Base-by-base conservation (phyloP, 495 filamentous ascomycete species). In the Clohesyomyces aquaticus region DNA sequence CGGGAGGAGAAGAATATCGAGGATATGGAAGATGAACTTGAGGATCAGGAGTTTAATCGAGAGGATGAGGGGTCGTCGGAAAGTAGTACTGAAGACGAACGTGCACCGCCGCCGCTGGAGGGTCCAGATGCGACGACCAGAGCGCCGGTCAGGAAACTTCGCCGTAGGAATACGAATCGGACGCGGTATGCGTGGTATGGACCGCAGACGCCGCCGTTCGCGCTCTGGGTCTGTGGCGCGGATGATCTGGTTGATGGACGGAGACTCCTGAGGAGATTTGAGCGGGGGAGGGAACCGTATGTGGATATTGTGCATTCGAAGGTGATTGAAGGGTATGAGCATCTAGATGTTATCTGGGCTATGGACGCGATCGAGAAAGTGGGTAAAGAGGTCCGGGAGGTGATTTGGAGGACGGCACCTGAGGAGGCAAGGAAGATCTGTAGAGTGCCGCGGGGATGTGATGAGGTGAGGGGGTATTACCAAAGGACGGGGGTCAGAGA, bases 281-380 rank as follows among this genome's bases (percentile, higher is more conserved):
- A 89, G 65, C 81, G 84, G 23, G 90, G 91, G 0, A 77, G 88
- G 21, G 93, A 98, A 72, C 93, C 94, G 28, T 78, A 91, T 73
- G 91, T 95, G 1, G 75, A 78, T 35, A 75, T 98, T 4, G 89
- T 96, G 38, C 89, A 96, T 74, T 79, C 80, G 21, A 93, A 90
- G 73, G 77, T 96, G 22, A 89, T 98, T 26, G 85, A 91, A 1
- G 93, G 89, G 54, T 69, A 97, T 74, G 93, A 96, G 76, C 93
- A 98, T 73, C 80, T 98, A 25, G 93, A 98, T 77, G 92, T 97
- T 3, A 82, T 98, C 25, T 98, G 93, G 93, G 93, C 93, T 0
- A 91, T 98, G 78, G 91, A 97, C 73, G 82, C 85, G 0, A 83
- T 91, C 21, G 90, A 96, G 52, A 83, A 93, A 74, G 89, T 97